Conservation (phyloP, 2,329 filamentous ascomycete species). For the Fusarium lateritium region DNA sequence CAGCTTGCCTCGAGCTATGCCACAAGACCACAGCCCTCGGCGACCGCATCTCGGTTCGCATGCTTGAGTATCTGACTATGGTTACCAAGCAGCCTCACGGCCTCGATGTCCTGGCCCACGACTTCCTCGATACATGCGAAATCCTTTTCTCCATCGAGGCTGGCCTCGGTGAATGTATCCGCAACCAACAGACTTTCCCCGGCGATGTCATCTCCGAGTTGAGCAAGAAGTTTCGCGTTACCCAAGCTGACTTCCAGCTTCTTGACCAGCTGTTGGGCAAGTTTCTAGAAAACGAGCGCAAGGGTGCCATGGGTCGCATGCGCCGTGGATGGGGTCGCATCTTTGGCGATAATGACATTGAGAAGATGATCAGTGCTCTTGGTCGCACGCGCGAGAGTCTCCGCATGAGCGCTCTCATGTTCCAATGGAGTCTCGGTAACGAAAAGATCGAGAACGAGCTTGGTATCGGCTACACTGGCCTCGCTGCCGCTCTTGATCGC, state of each 20-base stretch:
- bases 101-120: slow-evolving; percentile 72
- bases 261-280: slow-evolving; percentile 75
- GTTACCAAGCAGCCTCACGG: slow-evolving; percentile 68
- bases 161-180: slow-evolving; percentile 69
- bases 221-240: slow-evolving; percentile 73
- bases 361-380: slow-evolving; percentile 71
- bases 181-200: slow-evolving; percentile 68
- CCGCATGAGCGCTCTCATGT: slow-evolving; percentile 74
- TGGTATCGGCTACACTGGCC: slow-evolving; percentile 77
- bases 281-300: slow-evolving; percentile 74
- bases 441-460: slow-evolving; percentile 71
- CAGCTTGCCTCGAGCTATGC: slow-evolving; percentile 62
- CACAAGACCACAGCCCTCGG: slow-evolving; percentile 71
- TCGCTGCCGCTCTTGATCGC: slow-evolving; percentile 73
- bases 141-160: slow-evolving; percentile 78
- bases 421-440: slow-evolving; percentile 75
- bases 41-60: slow-evolving; percentile 75
- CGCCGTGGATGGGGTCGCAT: slow-evolving; percentile 74
- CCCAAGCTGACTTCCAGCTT: slow-evolving; percentile 73
- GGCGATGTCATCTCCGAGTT: slow-evolving; percentile 74
- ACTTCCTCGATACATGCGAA: slow-evolving; percentile 77
- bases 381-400: slow-evolving; percentile 72
- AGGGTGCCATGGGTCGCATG: slow-evolving; percentile 71
- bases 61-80: slow-evolving; percentile 74
- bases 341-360: slow-evolving; percentile 73